Percentiles rank a stretch among this genome's conserved stretches.
Evolutionary conservation across 495 filamentous ascomycete genomes (phyloP).

Genomic region (Aspergillus nidulans): DNA sequence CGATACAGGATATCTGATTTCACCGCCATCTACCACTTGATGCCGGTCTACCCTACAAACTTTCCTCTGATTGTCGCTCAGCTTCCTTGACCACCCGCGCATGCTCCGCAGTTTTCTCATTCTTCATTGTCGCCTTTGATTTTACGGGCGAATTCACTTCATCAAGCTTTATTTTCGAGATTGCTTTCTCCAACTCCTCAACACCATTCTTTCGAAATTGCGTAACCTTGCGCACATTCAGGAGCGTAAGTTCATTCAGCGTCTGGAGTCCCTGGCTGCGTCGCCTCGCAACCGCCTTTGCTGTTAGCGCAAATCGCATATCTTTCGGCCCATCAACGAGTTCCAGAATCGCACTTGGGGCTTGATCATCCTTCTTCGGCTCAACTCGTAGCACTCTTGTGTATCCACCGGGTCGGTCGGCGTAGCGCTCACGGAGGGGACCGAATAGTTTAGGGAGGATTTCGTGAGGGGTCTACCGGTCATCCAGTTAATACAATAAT

Average conservation of each 20-base stretch:
- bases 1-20: neutral
- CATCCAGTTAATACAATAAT: neutral
- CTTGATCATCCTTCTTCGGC: conserved; percentile 69
- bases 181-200: conserved; percentile 62
- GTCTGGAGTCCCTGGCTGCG: conserved; percentile 44
- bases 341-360: conserved; percentile 86
- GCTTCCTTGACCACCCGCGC: neutral
- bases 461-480: conserved; percentile 52
- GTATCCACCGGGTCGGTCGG: conserved; percentile 80
- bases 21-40: neutral
- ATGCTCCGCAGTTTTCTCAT: neutral
- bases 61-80: neutral
- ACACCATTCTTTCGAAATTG: conserved; percentile 65
- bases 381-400: conserved; percentile 90
- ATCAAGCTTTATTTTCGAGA: conserved; percentile 52
- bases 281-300: conserved; percentile 66
- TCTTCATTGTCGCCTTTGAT: neutral
- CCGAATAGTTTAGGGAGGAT: conserved; percentile 86
- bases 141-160: neutral
- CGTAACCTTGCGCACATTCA: conserved; percentile 84
- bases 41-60: neutral
- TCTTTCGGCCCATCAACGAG: conserved; percentile 93
- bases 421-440: conserved; percentile 73
- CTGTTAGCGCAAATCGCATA: conserved; percentile 91
- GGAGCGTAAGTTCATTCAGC: conserved; percentile 63